Evolutionary conservation across 129 eudicot species (phyloP).

Genomic region (Tagetes erecta): DNA sequence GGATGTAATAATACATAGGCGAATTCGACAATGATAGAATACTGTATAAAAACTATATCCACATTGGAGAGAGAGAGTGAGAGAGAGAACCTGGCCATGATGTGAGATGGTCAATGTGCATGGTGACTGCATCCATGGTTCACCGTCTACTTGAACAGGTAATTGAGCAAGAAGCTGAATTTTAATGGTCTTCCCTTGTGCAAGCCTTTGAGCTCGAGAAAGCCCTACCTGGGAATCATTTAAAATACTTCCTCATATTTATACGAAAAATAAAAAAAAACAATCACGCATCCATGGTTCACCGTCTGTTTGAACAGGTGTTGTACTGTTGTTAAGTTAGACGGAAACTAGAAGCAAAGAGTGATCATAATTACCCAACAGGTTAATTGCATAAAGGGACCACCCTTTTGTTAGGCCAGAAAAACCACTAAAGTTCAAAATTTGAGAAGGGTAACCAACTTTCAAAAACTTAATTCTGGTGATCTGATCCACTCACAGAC

Average conservation of each 20-base stretch:
- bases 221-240: conserved; percentile 69
- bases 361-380: neutral
- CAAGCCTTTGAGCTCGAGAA: conserved; percentile 91
- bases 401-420: neutral
- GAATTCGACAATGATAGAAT: neutral
- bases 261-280: neutral
- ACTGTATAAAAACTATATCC: neutral
- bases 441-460: neutral
- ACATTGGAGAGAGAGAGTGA: conserved; percentile 9
- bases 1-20: neutral
- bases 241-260: neutral
- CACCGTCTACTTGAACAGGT: conserved; percentile 96
- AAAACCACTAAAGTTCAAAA: neutral
- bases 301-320: neutral
- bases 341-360: neutral
- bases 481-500: too few relatives aligned
- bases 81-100: conserved; percentile 83
- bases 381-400: neutral
- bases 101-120: conserved; percentile 83
- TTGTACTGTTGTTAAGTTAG: too few relatives aligned
- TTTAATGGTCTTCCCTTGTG: conserved; percentile 82
- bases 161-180: conserved; percentile 83
- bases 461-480: too few relatives aligned
- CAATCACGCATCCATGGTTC: neutral
- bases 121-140: conserved; percentile 92